Conservation (phyloP, 106 monocot genomes). For the Allium fistulosum region DNA sequence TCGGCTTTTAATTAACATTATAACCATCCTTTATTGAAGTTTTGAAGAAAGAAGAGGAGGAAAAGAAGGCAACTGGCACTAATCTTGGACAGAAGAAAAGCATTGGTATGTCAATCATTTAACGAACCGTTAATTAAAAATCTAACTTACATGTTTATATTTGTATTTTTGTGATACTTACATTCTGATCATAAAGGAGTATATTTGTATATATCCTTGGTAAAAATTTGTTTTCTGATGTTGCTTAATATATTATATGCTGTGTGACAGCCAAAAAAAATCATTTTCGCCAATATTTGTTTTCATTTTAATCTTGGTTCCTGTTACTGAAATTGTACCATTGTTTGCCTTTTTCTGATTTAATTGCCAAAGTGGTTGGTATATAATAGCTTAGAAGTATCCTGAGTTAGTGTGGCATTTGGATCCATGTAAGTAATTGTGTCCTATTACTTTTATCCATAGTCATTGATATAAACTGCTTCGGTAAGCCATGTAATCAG, state of each 20-base stretch:
- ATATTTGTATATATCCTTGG: not conserved
- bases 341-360: too few relatives aligned
- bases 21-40: conserved; percentile 27
- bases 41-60: conserved; percentile 84
- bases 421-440: too few relatives aligned
- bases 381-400: too few relatives aligned
- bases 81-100: conserved; percentile 13
- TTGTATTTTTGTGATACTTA: not conserved
- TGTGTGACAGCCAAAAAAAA: not conserved
- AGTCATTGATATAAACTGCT: too few relatives aligned
- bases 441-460: too few relatives aligned
- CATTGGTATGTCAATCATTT: conserved; percentile 25
- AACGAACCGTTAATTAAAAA: not conserved
- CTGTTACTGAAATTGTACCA: too few relatives aligned
- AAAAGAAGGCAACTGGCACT: conserved; percentile 31
- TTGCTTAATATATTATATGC: not conserved
- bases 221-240: not conserved
- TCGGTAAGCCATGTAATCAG: too few relatives aligned
- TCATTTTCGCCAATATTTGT: not conserved
- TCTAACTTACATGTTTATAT: not conserved
- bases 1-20: too few relatives aligned
- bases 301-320: not conserved
- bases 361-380: too few relatives aligned
- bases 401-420: too few relatives aligned
- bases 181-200: not conserved